Base-by-base conservation (phyloP, 2,329 filamentous ascomycete genomes). In the Trichoderma sp. region DNA sequence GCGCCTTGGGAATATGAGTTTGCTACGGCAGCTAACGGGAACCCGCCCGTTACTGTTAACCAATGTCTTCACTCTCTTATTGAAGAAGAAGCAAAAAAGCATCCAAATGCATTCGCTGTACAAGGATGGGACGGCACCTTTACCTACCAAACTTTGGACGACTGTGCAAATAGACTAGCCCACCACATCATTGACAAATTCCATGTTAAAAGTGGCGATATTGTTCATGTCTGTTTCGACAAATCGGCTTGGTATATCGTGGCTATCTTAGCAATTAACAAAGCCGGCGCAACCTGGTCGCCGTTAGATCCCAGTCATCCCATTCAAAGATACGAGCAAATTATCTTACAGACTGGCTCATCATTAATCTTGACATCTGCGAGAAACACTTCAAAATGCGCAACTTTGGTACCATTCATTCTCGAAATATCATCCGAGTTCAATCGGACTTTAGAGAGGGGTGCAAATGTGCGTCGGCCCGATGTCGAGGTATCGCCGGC, bases 101-200 rank as follows among this genome's bases (percentile, higher is more conserved):
- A 43, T 11, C 71, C 71, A 6, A 18, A 58, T 30, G 12, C 65
- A 21, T 3, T 43, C 11, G 70, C 70, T 4, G 12, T 72, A 6
- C 6, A 30, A 5, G 63, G 30, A 12, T 73, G 58, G 47, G 72
- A 73, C 11, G 72, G 81, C 80, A 6, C 67, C 74, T 60, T 80
- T 82, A 83, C 82, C 8, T 84, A 84, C 69, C 65, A 75, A n/a
- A n/a, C n/a, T n/a, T n/a, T 84, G 24, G 56, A 74, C 18, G 1
- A 8, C 8, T 51, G 53, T 12, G 47, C 71, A 7, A 71, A 72
- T 18, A 57, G 43, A 2, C 53, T 75, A 7, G 74, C 74, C 2
- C 12, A 51, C 39, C 36, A 73, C 6, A 64, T 75, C 1, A 60
- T 73, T 18, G 14, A 18, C 6, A 51, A 5, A 1, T 36, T 57